phyloP scores from a whole-genome alignment of 768 basidiomycete genomes.

The Hericium coralloides region DNA sequence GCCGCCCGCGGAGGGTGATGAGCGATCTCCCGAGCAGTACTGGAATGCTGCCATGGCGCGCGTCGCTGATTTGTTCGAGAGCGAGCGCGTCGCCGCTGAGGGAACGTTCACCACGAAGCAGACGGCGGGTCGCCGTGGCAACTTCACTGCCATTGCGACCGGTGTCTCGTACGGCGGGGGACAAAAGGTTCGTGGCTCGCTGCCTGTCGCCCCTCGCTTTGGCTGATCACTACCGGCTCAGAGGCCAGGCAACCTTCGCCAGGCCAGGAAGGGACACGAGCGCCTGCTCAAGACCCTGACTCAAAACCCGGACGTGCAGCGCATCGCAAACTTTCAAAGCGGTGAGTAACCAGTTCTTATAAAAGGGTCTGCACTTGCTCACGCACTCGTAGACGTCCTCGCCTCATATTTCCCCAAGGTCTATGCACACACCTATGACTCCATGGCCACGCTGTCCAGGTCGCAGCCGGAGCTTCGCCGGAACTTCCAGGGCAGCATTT shows the following conservation, averaged over 20 bases:
- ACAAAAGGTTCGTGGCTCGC: neutral
- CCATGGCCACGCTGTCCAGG: neutral
- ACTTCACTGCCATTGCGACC: neutral
- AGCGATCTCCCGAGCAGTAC: neutral
- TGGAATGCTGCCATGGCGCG: neutral
- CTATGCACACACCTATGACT: neutral
- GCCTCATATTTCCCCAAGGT: neutral
- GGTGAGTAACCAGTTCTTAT: no score
- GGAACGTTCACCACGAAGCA: no score
- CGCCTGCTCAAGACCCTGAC: no score
- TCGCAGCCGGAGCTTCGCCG: neutral
- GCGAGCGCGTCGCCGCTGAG: no score
- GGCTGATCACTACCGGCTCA: no score
- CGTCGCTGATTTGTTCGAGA: neutral
- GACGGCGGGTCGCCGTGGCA: neutral
- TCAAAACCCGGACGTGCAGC: neutral
- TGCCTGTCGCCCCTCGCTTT: neutral
- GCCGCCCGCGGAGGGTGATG: neutral
- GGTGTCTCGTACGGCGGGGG: conserved; percentile 3
- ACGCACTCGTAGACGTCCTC: neutral
- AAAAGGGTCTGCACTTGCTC: no score
- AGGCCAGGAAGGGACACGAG: no score
- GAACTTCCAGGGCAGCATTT: conserved; percentile 7
- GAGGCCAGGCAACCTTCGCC: no score
- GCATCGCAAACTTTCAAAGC: neutral